Evolutionary conservation across 495 filamentous ascomycete genomes (phyloP).

Genomic region (Lophiostoma macrostomum): DNA sequence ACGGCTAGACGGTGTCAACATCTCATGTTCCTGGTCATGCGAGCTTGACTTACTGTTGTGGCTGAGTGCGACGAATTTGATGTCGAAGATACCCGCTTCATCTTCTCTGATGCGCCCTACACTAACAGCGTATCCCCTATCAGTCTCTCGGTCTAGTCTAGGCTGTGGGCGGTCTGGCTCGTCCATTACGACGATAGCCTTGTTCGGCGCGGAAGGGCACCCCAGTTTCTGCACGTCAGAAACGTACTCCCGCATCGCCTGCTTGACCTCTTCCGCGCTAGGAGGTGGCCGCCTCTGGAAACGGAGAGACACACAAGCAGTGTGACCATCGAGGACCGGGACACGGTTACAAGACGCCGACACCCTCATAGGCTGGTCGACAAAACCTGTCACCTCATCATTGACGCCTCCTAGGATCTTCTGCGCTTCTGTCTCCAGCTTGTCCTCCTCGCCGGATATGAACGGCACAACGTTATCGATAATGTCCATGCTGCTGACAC

Average conservation of each 20-base stretch:
- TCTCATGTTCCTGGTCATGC: neutral
- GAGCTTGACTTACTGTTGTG: conserved; percentile 52
- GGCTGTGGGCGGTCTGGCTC: conserved; percentile 46
- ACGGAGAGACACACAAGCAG: conserved; percentile 43
- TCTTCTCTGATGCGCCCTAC: conserved; percentile 45
- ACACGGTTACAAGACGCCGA: conserved; percentile 45
- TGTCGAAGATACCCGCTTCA: conserved; percentile 44
- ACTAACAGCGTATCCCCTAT: conserved; percentile 44
- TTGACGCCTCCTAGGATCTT: conserved; percentile 47
- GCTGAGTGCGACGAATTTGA: conserved; percentile 48
- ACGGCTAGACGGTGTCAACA: conserved; percentile 55
- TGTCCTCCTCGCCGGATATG: conserved; percentile 47
- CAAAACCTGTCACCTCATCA: conserved; percentile 37
- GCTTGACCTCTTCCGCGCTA: conserved; percentile 41
- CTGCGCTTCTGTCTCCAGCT: conserved; percentile 43
- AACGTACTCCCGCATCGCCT: conserved; percentile 44
- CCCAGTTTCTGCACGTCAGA: conserved; percentile 44
- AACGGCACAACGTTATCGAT: conserved; percentile 48
- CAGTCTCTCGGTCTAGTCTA: conserved; percentile 45
- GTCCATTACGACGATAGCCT: conserved; percentile 47
- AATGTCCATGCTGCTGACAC: conserved; percentile 48
- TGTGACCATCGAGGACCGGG: conserved; percentile 46
- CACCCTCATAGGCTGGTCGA: conserved; percentile 40
- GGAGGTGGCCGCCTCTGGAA: conserved; percentile 43
- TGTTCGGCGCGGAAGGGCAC: conserved; percentile 42